Base-by-base conservation (phyloP, 306 rosid genomes). In the Casuarina glauca region DNA sequence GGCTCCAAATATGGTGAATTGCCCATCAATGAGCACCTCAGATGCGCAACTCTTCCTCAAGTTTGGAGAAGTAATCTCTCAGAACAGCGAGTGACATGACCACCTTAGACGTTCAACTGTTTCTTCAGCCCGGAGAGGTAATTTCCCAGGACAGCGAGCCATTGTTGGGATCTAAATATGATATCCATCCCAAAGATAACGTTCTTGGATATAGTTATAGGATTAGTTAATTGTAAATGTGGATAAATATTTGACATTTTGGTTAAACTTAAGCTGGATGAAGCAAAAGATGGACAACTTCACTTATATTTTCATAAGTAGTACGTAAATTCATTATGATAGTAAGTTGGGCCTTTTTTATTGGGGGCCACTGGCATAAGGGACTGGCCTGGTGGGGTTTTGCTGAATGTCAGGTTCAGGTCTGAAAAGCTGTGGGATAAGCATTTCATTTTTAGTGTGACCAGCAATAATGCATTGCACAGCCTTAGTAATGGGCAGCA, bases 11-110 rank as follows among this genome's bases (percentile, higher is more conserved):
- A 32, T 91, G 83, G 83, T 90, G 69, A 90, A 90, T 44, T 91
- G 91, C 81, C 87, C 97, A 9, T 90, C 98, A 12, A 91, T 93
- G 93, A 93, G 98, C 80, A 86, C 96, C 64, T 91, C 97, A 1
- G 97, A 93, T 68, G 98, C 97, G 0, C 98, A 91, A 60, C 94
- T 91, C 44, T 93, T 93, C 79, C 90, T 91, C 70, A 91, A 93
- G 80, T 93, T 93, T 52, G 97, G 98, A 52, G 98, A 93, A 88
- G 98, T 93, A 57, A 93, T 93, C 74, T 90, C 98, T 58, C 97
- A 89, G 54, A 91, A 90, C 86, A 93, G 96, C 48, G 90, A 80
- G 82, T 87, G 84, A 89, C 38, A 48, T 16, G 61, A 68, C 32
- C 80, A 86, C 96, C 64, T 91, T 94, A 1, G 97, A 93, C 63